phyloP scores from a whole-genome alignment of 2,329 filamentous ascomycete species.

The Plenodomus lindquistii region DNA sequence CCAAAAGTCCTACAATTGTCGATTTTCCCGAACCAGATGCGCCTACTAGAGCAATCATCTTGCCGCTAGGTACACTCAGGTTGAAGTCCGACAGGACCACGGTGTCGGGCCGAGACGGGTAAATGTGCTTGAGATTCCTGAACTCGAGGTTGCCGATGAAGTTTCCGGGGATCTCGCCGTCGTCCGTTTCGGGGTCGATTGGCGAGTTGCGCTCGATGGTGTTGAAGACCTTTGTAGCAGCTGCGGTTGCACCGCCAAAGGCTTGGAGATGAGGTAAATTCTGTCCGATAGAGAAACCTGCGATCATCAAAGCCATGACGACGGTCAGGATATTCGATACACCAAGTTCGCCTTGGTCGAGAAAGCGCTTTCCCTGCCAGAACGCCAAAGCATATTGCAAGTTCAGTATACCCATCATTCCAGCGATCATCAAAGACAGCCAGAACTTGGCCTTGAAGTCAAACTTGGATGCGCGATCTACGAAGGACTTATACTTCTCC shows the following conservation, averaged over 20 bases:
- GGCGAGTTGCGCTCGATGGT: constrained; percentile 90
- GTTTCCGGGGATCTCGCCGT: constrained; percentile 72
- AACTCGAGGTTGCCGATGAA: constrained; percentile 81
- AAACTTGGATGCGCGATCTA: constrained; percentile 72
- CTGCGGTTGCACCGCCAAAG: constrained; percentile 80
- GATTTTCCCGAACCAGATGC: constrained; percentile 94
- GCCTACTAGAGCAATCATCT: constrained; percentile 90
- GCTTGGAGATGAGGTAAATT: constrained; percentile 75
- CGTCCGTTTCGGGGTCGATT: constrained; percentile 72
- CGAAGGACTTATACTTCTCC: constrained; percentile 77
- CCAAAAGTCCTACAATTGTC: constrained; percentile 89
- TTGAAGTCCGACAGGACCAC: constrained; percentile 83
- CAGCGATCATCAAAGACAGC: constrained; percentile 77
- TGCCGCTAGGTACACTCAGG: constrained; percentile 80
- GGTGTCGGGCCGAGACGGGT: constrained; percentile 89
- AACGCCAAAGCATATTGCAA: constrained; percentile 63
- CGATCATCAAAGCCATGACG: constrained; percentile 88
- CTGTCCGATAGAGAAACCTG: constrained; percentile 84
- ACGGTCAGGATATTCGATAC: constrained; percentile 80
- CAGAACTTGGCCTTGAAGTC: constrained; percentile 76
- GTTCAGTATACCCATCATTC: constrained; percentile 83
- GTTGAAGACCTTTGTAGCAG: constrained; percentile 87
- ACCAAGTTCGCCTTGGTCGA: constrained; percentile 59
- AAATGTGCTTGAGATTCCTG: constrained; percentile 85
- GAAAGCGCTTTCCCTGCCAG: constrained; percentile 59